phyloP scores from a whole-genome alignment of 2,329 filamentous ascomycete genomes.

The Lanzia echinophila region DNA sequence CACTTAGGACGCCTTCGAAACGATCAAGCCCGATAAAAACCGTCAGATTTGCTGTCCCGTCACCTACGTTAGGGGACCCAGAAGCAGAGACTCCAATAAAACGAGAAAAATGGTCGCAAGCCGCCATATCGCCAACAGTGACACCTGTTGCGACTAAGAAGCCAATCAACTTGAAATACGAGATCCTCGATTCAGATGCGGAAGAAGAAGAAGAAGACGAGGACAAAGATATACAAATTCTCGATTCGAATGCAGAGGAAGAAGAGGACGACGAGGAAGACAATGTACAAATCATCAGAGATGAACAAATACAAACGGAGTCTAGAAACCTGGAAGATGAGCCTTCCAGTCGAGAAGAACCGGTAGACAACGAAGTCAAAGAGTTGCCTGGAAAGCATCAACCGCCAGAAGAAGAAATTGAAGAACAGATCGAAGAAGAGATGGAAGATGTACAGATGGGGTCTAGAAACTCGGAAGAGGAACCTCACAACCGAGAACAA shows the following conservation, averaged over 20 bases:
- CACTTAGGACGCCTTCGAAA: constrained; percentile 18
- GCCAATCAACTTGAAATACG: constrained; percentile 12
- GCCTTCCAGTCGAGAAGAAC: background rate
- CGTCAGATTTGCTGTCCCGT: constrained; percentile 23
- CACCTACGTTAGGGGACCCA: constrained; percentile 6
- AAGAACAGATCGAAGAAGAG: background rate
- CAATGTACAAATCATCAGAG: too few species aligned
- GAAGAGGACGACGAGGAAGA: too few species aligned
- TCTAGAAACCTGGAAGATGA: too few species aligned
- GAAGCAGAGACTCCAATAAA: constrained; percentile 6
- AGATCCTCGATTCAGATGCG: constrained; percentile 27
- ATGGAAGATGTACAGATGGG: background rate
- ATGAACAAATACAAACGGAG: too few species aligned
- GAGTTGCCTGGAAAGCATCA: too few species aligned
- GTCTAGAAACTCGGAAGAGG: background rate
- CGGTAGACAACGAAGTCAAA: background rate
- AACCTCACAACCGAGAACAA: background rate
- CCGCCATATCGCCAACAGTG: background rate
- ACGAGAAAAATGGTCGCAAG: background rate
- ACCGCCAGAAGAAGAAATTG: too few species aligned
- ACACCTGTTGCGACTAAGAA: background rate
- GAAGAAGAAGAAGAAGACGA: constrained; percentile 11
- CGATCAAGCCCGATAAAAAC: constrained; percentile 24
- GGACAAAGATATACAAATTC: background rate
- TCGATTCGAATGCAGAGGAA: too few species aligned